Evolutionary conservation across 805 yeast species (phyloP), one percentile per base, ranked within the genome.

Genomic region (Naumovozyma baii): DNA sequence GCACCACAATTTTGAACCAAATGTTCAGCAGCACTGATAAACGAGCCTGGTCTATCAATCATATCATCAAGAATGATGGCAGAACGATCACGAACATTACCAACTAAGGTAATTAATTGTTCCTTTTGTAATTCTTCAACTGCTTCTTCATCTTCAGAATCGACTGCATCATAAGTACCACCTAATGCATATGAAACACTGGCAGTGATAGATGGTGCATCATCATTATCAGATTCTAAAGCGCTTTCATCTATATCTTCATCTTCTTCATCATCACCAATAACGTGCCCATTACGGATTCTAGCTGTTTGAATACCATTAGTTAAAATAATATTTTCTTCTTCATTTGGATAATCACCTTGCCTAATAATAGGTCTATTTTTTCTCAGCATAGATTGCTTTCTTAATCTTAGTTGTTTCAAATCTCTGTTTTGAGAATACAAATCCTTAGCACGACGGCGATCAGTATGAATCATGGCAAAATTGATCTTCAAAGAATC

Each of bases 401-500:
- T 74, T 66, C 70, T 67, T 48, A 59, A 49, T 50, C 60, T 65
- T 36, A 61, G 47, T 33, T 50, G 57, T 40, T 55, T 50, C 40
- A 63, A 47, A 41, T 59, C 63, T 44, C 58, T 63, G 39, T 67
- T 67, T 47, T 67, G 69, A 13, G 72, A 55, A 41, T 64, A 62
- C 33, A 65, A 52, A 62, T 83, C 95, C 52, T 81, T 81, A 34
- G 80, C 74, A 64, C 98, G 79, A 64, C 96, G 80, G 58, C 97
- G 78, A 66, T 92, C 99, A 16, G 98, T 92, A 61, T 92, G 97
- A 50, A 94, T 90, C 97, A 92, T 90, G 43, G 98, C 99, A 59
- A 92, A 92, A 62, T 92, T 87, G 50, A 92, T 84, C 65, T 90
- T 90, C 52, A 92, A 72, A 30, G 94, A 78, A 66, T 94, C 98